These are phyloP conservation scores for Hypomontagnella monticulosa DNA, from an alignment of 495 filamentous ascomycete species.

Conservation along the genomic window DNA sequence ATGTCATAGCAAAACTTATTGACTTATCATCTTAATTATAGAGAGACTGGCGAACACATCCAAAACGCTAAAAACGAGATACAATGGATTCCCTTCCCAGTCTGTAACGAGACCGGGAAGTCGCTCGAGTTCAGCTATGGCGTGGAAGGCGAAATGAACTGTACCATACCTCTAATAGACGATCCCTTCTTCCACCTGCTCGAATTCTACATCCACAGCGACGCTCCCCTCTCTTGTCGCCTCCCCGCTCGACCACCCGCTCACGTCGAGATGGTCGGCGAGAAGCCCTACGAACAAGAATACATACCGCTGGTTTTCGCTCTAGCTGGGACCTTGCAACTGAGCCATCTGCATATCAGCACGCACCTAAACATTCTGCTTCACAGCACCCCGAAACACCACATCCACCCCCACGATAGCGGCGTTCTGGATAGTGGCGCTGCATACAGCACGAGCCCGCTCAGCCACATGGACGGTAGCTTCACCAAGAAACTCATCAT, in stretches of 20 bases:
- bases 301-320: constrained; percentile 80
- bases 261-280: constrained; percentile 56
- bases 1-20: neutral
- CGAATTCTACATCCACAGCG: constrained; percentile 98
- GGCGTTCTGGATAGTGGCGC: constrained; percentile 84
- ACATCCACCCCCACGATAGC: constrained; percentile 63
- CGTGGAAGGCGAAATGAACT: constrained; percentile 84
- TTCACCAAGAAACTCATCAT: constrained; percentile 75
- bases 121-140: constrained; percentile 89
- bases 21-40: constrained; percentile 36
- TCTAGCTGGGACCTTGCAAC: constrained; percentile 86
- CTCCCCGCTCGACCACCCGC: constrained; percentile 79
- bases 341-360: constrained; percentile 89
- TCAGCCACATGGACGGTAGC: constrained; percentile 65
- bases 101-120: constrained; percentile 86
- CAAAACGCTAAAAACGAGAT: constrained; percentile 81
- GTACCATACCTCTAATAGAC: constrained; percentile 84
- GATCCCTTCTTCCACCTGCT: constrained; percentile 96
- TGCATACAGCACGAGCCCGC: constrained; percentile 84
- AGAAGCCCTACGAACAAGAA: constrained; percentile 56
- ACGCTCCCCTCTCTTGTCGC: constrained; percentile 92
- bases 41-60: constrained; percentile 79
- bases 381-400: constrained; percentile 72
- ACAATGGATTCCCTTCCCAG: constrained; percentile 91
- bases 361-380: constrained; percentile 88